phyloP scores from a whole-genome alignment of 2,329 filamentous ascomycete genomes.

The Claviceps sp. region DNA sequence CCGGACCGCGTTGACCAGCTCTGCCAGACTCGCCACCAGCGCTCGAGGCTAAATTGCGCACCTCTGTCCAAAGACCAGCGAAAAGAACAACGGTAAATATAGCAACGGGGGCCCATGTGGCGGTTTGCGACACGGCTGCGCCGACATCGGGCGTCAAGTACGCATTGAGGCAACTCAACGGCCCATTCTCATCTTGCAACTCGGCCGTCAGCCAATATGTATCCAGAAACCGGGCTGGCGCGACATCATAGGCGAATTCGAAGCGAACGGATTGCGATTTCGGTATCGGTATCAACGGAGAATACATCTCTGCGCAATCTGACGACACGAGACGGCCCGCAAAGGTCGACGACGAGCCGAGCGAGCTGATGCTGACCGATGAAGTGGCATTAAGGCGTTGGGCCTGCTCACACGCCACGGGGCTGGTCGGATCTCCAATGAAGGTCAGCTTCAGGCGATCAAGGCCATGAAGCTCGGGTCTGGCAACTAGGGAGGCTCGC shows the following conservation, averaged over 20 bases:
- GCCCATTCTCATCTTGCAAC: neutral
- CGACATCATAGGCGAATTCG: neutral
- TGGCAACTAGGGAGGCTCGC: neutral
- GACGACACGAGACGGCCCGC: neutral
- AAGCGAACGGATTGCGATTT: neutral
- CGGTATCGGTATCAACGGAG: neutral
- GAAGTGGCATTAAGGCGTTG: neutral
- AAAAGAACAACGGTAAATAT: neutral
- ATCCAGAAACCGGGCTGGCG: neutral
- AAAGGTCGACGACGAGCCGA: neutral
- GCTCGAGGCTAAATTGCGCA: neutral
- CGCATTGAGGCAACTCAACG: neutral
- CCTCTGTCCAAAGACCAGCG: neutral
- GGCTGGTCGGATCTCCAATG: neutral
- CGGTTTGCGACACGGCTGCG: neutral
- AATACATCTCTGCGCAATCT: neutral
- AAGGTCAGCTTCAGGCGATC: neutral
- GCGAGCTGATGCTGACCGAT: neutral
- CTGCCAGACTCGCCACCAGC: neutral
- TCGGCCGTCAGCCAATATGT: conserved; percentile 1
- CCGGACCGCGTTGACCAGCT: neutral
- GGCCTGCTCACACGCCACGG: neutral
- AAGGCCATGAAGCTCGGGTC: neutral
- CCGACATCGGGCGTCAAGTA: conserved; percentile 1
- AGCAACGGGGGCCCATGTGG: neutral